These are phyloP conservation scores for Nigrospora oryzae DNA, from an alignment of 2,329 filamentous ascomycete genomes.

Conservation along the genomic window DNA sequence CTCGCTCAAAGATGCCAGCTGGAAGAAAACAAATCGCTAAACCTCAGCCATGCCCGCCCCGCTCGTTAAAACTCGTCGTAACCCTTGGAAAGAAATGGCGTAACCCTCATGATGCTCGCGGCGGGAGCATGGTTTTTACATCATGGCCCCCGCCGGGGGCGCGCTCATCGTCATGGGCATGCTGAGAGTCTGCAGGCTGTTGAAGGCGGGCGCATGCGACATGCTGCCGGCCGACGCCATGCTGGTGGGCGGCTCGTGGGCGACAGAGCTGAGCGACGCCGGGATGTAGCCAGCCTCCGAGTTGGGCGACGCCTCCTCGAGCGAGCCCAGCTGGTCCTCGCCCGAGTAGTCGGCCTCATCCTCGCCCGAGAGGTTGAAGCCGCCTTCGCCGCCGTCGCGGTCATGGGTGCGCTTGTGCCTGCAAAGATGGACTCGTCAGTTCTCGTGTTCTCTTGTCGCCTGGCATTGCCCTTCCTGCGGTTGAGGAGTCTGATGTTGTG, in stretches of 20 bases:
- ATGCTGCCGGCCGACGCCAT: slow-evolving; percentile 11
- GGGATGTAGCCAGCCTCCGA: slow-evolving; percentile 58
- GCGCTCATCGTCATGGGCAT: slow-evolving; percentile 57
- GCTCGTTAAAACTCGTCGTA: slow-evolving; percentile 7
- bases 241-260: slow-evolving; percentile 21
- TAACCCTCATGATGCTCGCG: slow-evolving; percentile 9
- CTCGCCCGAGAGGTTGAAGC: slow-evolving; percentile 64
- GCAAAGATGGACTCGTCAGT: slow-evolving; percentile 32
- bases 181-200: slow-evolving; percentile 52
- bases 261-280: slow-evolving; percentile 38
- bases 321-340: slow-evolving; percentile 73
- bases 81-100: slow-evolving; percentile 9
- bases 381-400: slow-evolving; percentile 51
- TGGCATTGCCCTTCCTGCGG: neutral
- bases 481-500: slow-evolving; percentile 13
- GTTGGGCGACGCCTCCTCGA: slow-evolving; percentile 70
- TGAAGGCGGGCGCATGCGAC: slow-evolving; percentile 34
- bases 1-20: slow-evolving; percentile 7
- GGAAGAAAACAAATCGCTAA: slow-evolving; percentile 12
- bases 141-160: slow-evolving; percentile 32
- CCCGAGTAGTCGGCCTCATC: slow-evolving; percentile 78
- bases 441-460: neutral
- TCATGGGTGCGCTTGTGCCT: slow-evolving; percentile 78
- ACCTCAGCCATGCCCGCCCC: slow-evolving; percentile 1
- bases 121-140: slow-evolving; percentile 13